phyloP scores from a whole-genome alignment of 495 filamentous ascomycete species.

The Neurospora intermedia region DNA sequence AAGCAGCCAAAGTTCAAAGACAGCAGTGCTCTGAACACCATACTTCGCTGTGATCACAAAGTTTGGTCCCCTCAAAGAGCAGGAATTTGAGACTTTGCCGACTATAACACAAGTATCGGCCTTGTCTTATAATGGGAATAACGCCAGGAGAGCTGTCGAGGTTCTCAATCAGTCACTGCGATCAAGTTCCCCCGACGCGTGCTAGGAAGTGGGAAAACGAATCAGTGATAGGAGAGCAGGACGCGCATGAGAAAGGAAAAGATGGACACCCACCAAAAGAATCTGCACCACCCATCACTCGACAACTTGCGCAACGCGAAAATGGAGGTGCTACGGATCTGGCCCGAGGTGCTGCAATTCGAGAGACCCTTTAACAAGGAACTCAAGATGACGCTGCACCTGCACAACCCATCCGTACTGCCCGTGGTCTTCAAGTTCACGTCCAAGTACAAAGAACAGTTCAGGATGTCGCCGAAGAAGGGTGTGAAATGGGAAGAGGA shows the following conservation, averaged over 20 bases:
- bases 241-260: not conserved
- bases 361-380: too few species aligned
- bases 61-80: not conserved
- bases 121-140: not conserved
- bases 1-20: not conserved
- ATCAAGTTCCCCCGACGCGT: not conserved
- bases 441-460: too few species aligned
- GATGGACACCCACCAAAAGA: not conserved
- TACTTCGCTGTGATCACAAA: too few species aligned
- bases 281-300: too few species aligned
- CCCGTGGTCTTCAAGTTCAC: too few species aligned
- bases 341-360: too few species aligned
- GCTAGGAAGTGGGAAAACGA: not conserved
- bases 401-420: too few species aligned
- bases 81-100: not conserved
- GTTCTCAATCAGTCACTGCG: not conserved
- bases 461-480: too few species aligned
- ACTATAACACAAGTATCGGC: not conserved
- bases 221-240: not conserved
- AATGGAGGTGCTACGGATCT: too few species aligned
- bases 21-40: not conserved
- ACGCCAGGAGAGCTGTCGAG: not conserved
- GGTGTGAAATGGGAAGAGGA: too few species aligned
- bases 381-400: too few species aligned
- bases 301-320: too few species aligned